phyloP scores from a whole-genome alignment of 257 asterid species.

The Solanum lycopersicoides region DNA sequence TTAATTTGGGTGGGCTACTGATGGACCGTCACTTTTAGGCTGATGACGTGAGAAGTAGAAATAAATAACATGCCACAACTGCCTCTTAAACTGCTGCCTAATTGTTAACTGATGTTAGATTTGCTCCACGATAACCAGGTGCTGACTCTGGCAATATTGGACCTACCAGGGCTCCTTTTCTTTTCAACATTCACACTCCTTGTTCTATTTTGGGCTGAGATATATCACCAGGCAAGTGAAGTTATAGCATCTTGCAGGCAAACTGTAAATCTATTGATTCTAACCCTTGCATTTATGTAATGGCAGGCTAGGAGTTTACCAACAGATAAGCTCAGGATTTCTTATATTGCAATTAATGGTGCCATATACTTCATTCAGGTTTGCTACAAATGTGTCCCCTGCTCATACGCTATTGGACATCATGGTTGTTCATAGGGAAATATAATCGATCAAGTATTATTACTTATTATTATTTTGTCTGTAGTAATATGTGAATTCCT shows the following conservation, averaged over 20 bases:
- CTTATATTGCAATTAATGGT: conserved; percentile 51
- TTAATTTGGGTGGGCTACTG: neutral
- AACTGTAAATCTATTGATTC: conserved; percentile 1
- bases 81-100: neutral
- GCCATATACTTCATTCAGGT: conserved; percentile 84
- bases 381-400: neutral
- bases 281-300: conserved; percentile 15
- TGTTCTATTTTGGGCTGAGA: conserved; percentile 93
- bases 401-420: neutral
- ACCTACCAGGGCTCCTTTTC: conserved; percentile 87
- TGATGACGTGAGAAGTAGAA: neutral
- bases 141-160: conserved; percentile 50
- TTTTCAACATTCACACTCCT: conserved; percentile 89
- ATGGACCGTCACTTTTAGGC: neutral
- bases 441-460: neutral
- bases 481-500: neutral
- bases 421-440: neutral
- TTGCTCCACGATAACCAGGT: conserved; percentile 32
- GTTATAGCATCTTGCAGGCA: neutral
- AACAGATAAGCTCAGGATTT: conserved; percentile 72
- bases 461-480: neutral
- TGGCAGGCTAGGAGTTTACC: conserved; percentile 92
- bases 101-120: neutral
- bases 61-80: neutral
- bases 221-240: conserved; percentile 78